Base-by-base conservation (phyloP, 129 eudicot species). In the Saposhnikovia divaricata region DNA sequence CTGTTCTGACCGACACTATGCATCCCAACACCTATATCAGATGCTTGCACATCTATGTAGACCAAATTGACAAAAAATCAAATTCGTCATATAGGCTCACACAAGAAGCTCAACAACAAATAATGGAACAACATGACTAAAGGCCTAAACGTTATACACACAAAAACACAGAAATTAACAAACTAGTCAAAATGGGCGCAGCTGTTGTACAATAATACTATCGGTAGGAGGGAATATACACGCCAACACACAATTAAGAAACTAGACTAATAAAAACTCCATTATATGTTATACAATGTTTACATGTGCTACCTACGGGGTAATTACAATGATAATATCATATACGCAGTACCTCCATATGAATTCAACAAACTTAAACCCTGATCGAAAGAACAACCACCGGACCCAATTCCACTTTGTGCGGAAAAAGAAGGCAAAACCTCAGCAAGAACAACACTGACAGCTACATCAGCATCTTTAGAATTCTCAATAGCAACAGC, bases 401-500 rank as follows among this genome's bases (percentile, higher is more conserved):
- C 15, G 14, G 50, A 46, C 50, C 15, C 50, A 11, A 46, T 68
- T 16, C 18, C 39, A 3, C 84, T 50, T 72, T 75, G 40, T 46
- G 75, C 43, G 40, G 76, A 18, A 8, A 90, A 76, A 72, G 45
- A 81, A 23, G 97, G 98, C 11, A 92, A 69, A 18, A 95, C 51
- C 81, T 95, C 96, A 31, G 45, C 68, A 59, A 92, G 85, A 77
- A 95, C 93, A 43, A 81, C 90, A 76, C 85, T 87, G 55, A 89
- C 98, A 50, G 98, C 98, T 18, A 63, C 70, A 86, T 92, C 92
- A 38, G 88, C 89, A 86, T 95, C 97, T 68, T 92, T 89, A 3
- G 88, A 45, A 70, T 95, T 92, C 85, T 90, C 97, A 82, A 92
- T 90, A 9, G 98, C 97, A 80, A 89, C 94, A 74, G 98, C 98